A percentile compares a stretch with the other conserved stretches of the same genome.
These are phyloP conservation scores for Raffaelea arxii DNA, from an alignment of 2,329 filamentous ascomycete genomes.

Conservation along the genomic window DNA sequence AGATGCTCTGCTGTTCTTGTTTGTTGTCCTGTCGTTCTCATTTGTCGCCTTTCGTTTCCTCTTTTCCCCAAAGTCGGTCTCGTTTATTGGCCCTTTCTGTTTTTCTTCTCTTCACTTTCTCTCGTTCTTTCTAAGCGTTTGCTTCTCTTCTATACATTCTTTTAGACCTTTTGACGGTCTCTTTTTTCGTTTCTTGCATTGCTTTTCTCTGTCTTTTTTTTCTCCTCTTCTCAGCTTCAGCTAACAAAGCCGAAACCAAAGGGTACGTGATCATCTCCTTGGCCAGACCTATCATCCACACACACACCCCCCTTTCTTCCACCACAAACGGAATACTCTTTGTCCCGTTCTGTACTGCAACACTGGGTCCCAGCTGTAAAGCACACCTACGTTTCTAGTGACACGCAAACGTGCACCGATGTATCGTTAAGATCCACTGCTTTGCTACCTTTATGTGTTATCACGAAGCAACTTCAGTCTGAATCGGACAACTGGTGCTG, in stretches of 20 bases:
- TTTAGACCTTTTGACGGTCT: background rate
- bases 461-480: conserved; percentile 7
- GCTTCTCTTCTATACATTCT: background rate
- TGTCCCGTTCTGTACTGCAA: background rate
- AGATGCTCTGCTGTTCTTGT: too few species aligned
- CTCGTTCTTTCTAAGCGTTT: background rate
- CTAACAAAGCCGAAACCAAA: conserved; percentile 29
- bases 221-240: conserved; percentile 1
- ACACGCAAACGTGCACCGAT: background rate
- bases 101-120: background rate
- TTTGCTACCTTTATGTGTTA: conserved; percentile 12
- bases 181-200: background rate
- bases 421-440: conserved; percentile 3
- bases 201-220: background rate
- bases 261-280: conserved; percentile 29
- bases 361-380: too few species aligned
- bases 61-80: too few species aligned
- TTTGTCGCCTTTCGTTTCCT: background rate
- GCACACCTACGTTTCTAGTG: too few species aligned
- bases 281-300: conserved; percentile 21
- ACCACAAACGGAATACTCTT: background rate
- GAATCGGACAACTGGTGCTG: background rate
- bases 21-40: background rate
- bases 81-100: background rate
- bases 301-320: conserved; percentile 8